Base-by-base conservation (phyloP, 768 basidiomycete genomes). In the Kwoniella sp. region DNA sequence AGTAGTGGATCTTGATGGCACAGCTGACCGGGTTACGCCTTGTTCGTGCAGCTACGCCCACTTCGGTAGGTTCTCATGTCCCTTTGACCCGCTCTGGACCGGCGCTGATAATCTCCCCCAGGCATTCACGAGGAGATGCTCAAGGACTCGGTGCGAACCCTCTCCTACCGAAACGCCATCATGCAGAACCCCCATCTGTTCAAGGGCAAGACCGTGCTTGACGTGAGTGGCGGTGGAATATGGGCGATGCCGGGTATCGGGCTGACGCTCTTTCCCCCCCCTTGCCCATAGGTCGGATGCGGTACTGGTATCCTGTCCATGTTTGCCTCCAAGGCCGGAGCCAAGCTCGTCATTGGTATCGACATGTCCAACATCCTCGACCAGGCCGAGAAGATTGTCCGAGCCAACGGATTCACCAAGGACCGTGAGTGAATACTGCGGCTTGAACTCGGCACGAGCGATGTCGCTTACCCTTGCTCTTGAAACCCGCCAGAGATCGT, bases 341-440 rank as follows among this genome's bases (percentile, higher is more conserved):
- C 92, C 47, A 84, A 84, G 65, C 88, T 87, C 56, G 91, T 96
- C 63, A 89, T 93, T 59, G 92, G 91, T 50, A 92, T 99, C 76
- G 95, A 99, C 78, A 99, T 99, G 95, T 95, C 91, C 52, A 99
- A 99, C 78, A 99, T 99, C 77, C 88, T 98, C 75, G 95, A 98
- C 78, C 93, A 98, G 78, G 95, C 95, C 2, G 83, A 86, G 78
- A 93, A 89, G 76, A 99, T 99, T 59, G 84, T 98, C 61, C 86
- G 90, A 64, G 87, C 88, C 14, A 99, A 99, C 63, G 92, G 92
- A 42, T 96, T 96, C 80, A 84, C 85, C 77, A 41, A 63, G 41
- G 86, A 95, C 72, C 86, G 92, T 96, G 57, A 61, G 89, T 79
- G 17, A 2, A 3, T 23, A 31, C 31, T 36, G 5, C 19, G 19